phyloP scores from a whole-genome alignment of 2,329 filamentous ascomycete species.

The Nectriaceae sp. region DNA sequence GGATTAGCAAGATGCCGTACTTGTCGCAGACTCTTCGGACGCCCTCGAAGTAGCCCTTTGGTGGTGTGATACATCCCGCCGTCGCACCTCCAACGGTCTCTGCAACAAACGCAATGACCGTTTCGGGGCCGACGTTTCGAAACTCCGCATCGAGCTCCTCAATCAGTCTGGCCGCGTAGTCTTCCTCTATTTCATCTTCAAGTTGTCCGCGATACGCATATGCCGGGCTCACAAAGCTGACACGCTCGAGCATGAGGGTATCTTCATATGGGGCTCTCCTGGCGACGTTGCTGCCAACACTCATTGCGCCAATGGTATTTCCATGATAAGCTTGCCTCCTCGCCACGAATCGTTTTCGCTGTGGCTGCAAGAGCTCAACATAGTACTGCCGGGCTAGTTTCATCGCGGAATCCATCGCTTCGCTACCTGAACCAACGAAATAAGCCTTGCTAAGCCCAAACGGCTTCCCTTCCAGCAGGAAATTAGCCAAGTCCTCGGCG shows the following conservation, averaged over 20 bases:
- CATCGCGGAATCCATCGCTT: constrained; percentile 49
- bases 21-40: constrained; percentile 69
- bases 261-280: constrained; percentile 62
- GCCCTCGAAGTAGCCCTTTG: constrained; percentile 68
- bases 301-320: constrained; percentile 62
- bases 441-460: constrained; percentile 40
- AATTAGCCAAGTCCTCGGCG: constrained; percentile 37
- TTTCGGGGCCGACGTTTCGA: constrained; percentile 61
- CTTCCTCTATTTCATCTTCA: constrained; percentile 52
- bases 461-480: constrained; percentile 40
- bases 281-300: constrained; percentile 61
- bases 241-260: constrained; percentile 25
- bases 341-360: constrained; percentile 42
- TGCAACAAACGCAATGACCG: constrained; percentile 70
- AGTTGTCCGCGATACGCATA: constrained; percentile 62
- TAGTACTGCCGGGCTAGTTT: constrained; percentile 53
- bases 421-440: constrained; percentile 35
- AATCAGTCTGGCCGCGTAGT: constrained; percentile 63
- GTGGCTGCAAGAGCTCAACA: constrained; percentile 39
- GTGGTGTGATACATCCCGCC: constrained; percentile 67
- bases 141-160: constrained; percentile 70
- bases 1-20: constrained; percentile 72
- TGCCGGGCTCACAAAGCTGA: constrained; percentile 66
- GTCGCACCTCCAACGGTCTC: constrained; percentile 72
- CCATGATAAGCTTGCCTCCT: constrained; percentile 49